These are phyloP conservation scores for Penicillium manginii DNA, from an alignment of 495 filamentous ascomycete species.

Conservation along the genomic window DNA sequence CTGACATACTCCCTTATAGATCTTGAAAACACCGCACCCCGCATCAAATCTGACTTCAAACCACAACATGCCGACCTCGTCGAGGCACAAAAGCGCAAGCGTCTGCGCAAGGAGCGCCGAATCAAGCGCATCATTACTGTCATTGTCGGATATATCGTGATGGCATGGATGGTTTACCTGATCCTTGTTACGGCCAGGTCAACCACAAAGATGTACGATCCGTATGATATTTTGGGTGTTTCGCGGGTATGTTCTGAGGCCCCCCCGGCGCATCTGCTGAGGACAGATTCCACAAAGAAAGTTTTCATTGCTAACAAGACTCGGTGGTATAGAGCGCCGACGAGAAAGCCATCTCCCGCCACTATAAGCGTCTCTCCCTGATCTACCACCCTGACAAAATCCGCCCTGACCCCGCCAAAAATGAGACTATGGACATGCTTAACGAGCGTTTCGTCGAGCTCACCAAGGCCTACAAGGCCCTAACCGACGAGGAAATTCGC, in stretches of 20 bases:
- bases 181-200: constrained; percentile 79
- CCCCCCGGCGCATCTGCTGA: not conserved
- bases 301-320: not conserved
- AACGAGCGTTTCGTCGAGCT: constrained; percentile 91
- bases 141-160: constrained; percentile 75
- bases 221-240: constrained; percentile 89
- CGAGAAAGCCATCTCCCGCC: constrained; percentile 88
- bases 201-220: constrained; percentile 84
- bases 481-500: constrained; percentile 95
- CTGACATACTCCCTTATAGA: constrained; percentile 38
- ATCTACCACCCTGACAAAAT: constrained; percentile 94
- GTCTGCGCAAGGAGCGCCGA: constrained; percentile 86
- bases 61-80: constrained; percentile 83
- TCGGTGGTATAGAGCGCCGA: constrained; percentile 62
- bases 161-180: constrained; percentile 91
- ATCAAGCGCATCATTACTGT: constrained; percentile 83
- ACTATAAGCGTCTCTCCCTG: constrained; percentile 83
- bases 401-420: constrained; percentile 76
- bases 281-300: not conserved
- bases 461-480: constrained; percentile 94
- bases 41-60: constrained; percentile 76
- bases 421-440: constrained; percentile 83
- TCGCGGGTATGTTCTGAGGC: constrained; percentile 62
- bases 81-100: constrained; percentile 80
- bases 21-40: constrained; percentile 66